A percentile compares a stretch with the other conserved stretches of the same genome.
These are phyloP conservation scores for Fusarium paranaense DNA, from an alignment of 2,329 filamentous ascomycete species.

Conservation along the genomic window DNA sequence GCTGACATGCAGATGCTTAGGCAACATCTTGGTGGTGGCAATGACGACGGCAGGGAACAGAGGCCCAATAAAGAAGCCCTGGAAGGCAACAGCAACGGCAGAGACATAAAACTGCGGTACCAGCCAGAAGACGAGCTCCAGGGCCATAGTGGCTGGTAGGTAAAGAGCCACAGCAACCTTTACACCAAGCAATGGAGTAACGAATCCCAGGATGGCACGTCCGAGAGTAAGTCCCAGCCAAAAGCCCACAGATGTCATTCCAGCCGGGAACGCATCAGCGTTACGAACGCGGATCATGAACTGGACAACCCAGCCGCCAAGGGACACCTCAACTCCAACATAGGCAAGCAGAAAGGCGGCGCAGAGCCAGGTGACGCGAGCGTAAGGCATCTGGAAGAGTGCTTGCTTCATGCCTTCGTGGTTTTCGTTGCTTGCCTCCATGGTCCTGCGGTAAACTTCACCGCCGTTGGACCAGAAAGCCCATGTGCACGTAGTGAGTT, in stretches of 20 bases:
- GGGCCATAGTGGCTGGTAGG: constrained; percentile 70
- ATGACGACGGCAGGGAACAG: constrained; percentile 80
- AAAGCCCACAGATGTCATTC: constrained; percentile 82
- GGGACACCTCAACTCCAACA: constrained; percentile 79
- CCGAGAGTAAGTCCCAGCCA: constrained; percentile 85
- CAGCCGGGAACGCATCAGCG: constrained; percentile 75
- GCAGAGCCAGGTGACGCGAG: constrained; percentile 75
- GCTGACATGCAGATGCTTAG: constrained; percentile 78
- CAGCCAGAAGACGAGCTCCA: constrained; percentile 84
- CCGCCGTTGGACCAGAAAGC: constrained; percentile 73
- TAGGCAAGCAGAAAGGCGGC: constrained; percentile 80
- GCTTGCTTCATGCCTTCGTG: constrained; percentile 36
- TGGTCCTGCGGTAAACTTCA: constrained; percentile 60
- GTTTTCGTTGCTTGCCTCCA: constrained; percentile 46
- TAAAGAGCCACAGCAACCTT: constrained; percentile 72
- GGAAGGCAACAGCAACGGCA: constrained; percentile 75
- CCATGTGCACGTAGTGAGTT: constrained; percentile 52
- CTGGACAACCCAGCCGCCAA: constrained; percentile 85
- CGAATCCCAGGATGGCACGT: constrained; percentile 76
- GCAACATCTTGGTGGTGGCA: constrained; percentile 75
- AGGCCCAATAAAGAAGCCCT: constrained; percentile 85
- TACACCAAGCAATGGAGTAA: constrained; percentile 78
- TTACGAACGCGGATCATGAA: constrained; percentile 83
- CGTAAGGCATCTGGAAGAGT: constrained; percentile 56
- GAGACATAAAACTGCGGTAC: constrained; percentile 82